Conservation (phyloP, 495 filamentous ascomycete genomes). For the Platismatia glauca region DNA sequence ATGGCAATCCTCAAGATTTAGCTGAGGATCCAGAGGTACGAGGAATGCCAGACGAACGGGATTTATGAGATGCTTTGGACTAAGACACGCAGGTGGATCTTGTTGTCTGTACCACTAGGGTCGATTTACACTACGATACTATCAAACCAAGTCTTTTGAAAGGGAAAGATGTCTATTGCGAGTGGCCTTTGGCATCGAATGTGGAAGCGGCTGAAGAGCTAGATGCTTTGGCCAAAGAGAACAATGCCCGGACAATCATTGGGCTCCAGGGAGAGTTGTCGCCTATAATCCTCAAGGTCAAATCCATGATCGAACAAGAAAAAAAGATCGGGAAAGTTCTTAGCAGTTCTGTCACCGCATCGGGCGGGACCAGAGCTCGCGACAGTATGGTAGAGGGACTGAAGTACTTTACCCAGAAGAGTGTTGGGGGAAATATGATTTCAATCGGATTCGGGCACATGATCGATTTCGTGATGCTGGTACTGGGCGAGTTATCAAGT, state of each 20-base stretch:
- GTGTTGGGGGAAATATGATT: conserved; percentile 41
- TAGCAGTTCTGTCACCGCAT: conserved; percentile 40
- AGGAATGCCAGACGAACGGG: neutral
- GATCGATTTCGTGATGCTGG: conserved; percentile 23
- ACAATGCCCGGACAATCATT: conserved; percentile 38
- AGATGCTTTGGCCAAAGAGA: conserved; percentile 28
- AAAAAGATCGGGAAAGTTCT: conserved; percentile 47
- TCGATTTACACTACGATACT: conserved; percentile 42
- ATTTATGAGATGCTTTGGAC: neutral
- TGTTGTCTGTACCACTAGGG: conserved; percentile 46
- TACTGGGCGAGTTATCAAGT: conserved; percentile 37
- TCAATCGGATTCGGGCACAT: conserved; percentile 48
- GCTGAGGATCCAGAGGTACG: conserved; percentile 36
- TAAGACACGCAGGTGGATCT: conserved; percentile 35
- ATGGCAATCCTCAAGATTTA: conserved; percentile 42
- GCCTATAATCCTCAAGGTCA: conserved; percentile 37
- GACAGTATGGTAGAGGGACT: conserved; percentile 27
- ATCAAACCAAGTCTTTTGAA: conserved; percentile 38
- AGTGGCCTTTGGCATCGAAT: conserved; percentile 39
- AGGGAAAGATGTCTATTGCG: conserved; percentile 46
- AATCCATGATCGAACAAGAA: conserved; percentile 33
- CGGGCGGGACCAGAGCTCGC: conserved; percentile 32
- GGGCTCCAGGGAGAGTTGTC: conserved; percentile 30
- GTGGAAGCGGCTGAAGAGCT: conserved; percentile 33
- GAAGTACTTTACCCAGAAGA: conserved; percentile 37